Percentiles rank a stretch among this genome's conserved stretches.
Conservation (phyloP, 1,284 basidiomycete species). For the Rhodotorula sp. region DNA sequence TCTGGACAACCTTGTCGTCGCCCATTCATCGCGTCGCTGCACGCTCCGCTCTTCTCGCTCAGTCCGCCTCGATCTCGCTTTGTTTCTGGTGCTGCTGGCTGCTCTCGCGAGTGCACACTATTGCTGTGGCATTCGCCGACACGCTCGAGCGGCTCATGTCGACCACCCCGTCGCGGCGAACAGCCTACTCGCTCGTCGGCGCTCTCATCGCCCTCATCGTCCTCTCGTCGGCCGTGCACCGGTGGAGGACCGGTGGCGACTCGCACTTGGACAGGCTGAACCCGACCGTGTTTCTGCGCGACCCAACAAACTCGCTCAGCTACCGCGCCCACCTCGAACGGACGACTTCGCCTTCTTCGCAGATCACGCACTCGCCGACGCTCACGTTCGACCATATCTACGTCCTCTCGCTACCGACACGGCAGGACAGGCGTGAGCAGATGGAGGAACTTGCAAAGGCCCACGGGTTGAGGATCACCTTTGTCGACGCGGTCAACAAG, state of each 20-base stretch:
- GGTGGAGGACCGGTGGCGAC: too few relatives aligned
- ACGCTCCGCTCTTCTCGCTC: too few relatives aligned
- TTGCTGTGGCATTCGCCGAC: too few relatives aligned
- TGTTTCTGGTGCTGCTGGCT: too few relatives aligned
- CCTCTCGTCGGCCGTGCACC: neutral
- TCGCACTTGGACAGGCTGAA: neutral
- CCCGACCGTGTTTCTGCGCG: neutral
- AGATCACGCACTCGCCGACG: conserved; percentile 40
- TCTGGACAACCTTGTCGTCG: too few relatives aligned
- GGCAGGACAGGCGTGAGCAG: conserved; percentile 42
- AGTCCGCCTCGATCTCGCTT: too few relatives aligned
- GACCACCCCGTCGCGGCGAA: neutral
- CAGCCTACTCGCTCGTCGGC: neutral
- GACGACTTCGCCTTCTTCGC: conserved; percentile 35
- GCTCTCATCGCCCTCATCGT: neutral
- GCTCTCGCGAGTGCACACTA: too few relatives aligned
- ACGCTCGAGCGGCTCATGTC: too few relatives aligned
- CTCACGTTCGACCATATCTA: conserved; percentile 47
- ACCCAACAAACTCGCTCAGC: neutral
- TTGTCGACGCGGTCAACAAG: conserved; percentile 46
- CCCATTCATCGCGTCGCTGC: too few relatives aligned
- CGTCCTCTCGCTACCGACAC: conserved; percentile 43
- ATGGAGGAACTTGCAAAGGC: conserved; percentile 44
- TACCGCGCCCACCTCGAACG: conserved; percentile 41
- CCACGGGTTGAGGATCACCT: conserved; percentile 44